Percentiles rank a stretch among this genome's conserved stretches.
These are phyloP conservation scores for Coniochaeta prunicola DNA, from an alignment of 2,329 filamentous ascomycete species.

Conservation along the genomic window DNA sequence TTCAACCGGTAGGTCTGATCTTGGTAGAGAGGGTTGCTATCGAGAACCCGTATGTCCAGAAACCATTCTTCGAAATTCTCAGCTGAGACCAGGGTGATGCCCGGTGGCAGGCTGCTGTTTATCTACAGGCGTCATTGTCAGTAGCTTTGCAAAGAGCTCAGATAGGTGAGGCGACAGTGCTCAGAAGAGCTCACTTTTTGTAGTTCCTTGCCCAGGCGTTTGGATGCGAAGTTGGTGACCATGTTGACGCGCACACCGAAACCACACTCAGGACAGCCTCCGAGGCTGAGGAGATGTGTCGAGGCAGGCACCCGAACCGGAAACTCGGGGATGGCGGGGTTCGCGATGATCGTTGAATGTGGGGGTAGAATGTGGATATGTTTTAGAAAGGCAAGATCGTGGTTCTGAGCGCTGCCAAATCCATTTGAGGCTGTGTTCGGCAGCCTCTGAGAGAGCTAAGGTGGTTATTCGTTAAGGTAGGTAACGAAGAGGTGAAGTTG, in stretches of 20 bases:
- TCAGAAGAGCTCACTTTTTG: conserved; percentile 36
- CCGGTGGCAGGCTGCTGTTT: conserved; percentile 50
- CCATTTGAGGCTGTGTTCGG: background rate
- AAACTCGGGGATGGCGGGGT: background rate
- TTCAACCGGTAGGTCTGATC: conserved; percentile 76
- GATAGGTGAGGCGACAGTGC: background rate
- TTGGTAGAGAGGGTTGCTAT: conserved; percentile 81
- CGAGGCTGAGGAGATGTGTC: background rate
- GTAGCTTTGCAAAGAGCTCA: background rate
- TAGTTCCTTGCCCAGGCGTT: conserved; percentile 53
- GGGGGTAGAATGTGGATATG: background rate
- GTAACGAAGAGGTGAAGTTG: background rate
- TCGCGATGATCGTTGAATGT: background rate
- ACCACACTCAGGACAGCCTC: background rate
- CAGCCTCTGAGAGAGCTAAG: too few species aligned
- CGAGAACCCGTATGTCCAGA: conserved; percentile 85
- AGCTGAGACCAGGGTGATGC: conserved; percentile 72
- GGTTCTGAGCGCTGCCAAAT: background rate
- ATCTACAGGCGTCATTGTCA: conserved; percentile 32
- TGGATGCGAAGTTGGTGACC: conserved; percentile 37
- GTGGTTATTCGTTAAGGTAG: background rate
- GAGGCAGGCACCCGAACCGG: background rate
- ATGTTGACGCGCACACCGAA: background rate
- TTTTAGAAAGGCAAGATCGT: background rate
- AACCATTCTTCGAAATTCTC: conserved; percentile 86